These are phyloP conservation scores for Heliosperma pusillum DNA, from an alignment of 148 eudicot genomes.

Conservation along the genomic window DNA sequence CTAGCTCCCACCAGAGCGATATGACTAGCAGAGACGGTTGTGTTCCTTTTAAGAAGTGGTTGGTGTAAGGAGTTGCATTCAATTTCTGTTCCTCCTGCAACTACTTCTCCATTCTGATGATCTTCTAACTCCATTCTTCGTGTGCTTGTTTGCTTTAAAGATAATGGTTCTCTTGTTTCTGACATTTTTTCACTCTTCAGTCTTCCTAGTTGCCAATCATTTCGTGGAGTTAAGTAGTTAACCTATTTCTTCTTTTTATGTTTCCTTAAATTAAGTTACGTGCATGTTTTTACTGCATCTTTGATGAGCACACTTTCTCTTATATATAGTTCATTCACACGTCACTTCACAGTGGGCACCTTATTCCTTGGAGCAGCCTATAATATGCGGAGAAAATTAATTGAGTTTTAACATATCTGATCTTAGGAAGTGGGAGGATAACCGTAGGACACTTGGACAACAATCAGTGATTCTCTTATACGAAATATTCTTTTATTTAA, in stretches of 20 bases:
- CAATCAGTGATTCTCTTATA: neutral
- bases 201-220: neutral
- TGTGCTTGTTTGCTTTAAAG: constrained; percentile 11
- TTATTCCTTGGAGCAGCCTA: constrained; percentile 30
- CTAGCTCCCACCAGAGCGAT: constrained; percentile 79
- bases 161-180: constrained; percentile 5
- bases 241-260: neutral
- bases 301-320: constrained; percentile 8
- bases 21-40: constrained; percentile 62
- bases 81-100: constrained; percentile 42
- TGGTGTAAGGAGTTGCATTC: constrained; percentile 40
- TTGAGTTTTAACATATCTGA: neutral
- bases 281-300: constrained; percentile 14
- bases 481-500: neutral
- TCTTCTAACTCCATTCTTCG: constrained; percentile 29
- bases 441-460: constrained; percentile 16
- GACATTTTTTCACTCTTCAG: neutral
- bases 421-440: neutral
- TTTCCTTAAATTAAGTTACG: constrained; percentile 11
- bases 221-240: neutral
- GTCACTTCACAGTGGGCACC: constrained; percentile 21
- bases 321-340: neutral
- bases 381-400: constrained; percentile 25
- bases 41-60: constrained; percentile 54
- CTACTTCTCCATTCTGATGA: constrained; percentile 28